A percentile compares a stretch with the other conserved stretches of the same genome.
These are phyloP conservation scores for Bocquillonia castaneifolia DNA, from an alignment of 441 rosid species.

Conservation along the genomic window DNA sequence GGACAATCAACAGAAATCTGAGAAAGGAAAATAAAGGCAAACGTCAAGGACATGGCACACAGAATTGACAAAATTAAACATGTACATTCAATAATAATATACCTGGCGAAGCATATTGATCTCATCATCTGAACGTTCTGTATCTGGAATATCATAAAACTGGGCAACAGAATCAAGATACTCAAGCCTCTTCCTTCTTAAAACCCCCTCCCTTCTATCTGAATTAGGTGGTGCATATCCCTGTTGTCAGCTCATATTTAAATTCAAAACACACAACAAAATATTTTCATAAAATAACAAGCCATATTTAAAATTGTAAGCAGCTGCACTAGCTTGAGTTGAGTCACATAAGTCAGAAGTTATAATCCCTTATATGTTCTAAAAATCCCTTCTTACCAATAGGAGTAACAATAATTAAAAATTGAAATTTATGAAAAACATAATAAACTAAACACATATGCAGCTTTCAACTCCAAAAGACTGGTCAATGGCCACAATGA, in stretches of 20 bases:
- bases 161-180: slow-evolving; percentile 94
- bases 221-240: slow-evolving; percentile 99
- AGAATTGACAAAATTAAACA: slow-evolving; percentile 7
- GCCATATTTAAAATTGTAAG: neutral
- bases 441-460: neutral
- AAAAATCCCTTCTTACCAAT: neutral
- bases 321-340: slow-evolving; percentile 6
- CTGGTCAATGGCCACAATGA: neutral
- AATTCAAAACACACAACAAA: slow-evolving; percentile 38
- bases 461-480: neutral
- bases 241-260: slow-evolving; percentile 89
- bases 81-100: slow-evolving; percentile 14
- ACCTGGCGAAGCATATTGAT: slow-evolving; percentile 98
- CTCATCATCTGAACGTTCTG: slow-evolving; percentile 96
- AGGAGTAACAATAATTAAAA: neutral
- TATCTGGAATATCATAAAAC: slow-evolving; percentile 85
- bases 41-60: slow-evolving; percentile 19
- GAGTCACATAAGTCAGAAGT: neutral
- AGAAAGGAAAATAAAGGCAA: slow-evolving; percentile 22
- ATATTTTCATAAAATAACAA: neutral
- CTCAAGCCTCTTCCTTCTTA: slow-evolving; percentile 85
- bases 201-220: slow-evolving; percentile 96
- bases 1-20: slow-evolving; percentile 99
- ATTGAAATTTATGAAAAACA: neutral
- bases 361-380: neutral